A percentile compares a stretch with the other conserved stretches of the same genome.
Conservation (phyloP, 1,139 yeast species). For the Sugiyamaella pinicola region DNA sequence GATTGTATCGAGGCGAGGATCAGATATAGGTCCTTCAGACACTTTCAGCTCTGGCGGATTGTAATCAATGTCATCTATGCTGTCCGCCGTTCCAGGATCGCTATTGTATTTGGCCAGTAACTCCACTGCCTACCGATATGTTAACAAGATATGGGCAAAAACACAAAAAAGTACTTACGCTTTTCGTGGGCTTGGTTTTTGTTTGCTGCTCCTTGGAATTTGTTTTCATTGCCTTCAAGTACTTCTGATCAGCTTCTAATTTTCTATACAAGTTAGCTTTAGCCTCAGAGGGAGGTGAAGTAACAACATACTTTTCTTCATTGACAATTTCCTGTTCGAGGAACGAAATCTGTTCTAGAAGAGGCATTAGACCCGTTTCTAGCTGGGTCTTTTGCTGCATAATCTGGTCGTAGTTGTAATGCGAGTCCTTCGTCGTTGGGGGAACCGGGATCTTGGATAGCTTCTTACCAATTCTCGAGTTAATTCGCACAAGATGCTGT, state of each 20-base stretch:
- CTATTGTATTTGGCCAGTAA: constrained; percentile 3
- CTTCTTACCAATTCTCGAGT: constrained; percentile 20
- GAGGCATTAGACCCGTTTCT: constrained; percentile 31
- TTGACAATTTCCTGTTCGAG: constrained; percentile 31
- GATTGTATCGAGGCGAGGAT: constrained; percentile 1
- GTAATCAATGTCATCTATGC: constrained; percentile 9
- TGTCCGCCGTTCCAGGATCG: constrained; percentile 1
- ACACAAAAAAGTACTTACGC: constrained; percentile 1
- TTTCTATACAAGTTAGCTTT: constrained; percentile 13
- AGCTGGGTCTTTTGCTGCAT: constrained; percentile 28
- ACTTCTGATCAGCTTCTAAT: constrained; percentile 20
- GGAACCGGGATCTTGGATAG: constrained; percentile 31
- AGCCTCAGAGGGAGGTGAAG: not conserved
- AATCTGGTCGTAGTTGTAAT: constrained; percentile 28
- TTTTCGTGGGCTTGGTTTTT: constrained; percentile 1
- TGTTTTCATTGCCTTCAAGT: constrained; percentile 16
- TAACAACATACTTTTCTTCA: constrained; percentile 25
- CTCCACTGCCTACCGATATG: constrained; percentile 2
- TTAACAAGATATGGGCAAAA: not conserved
- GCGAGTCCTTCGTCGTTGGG: constrained; percentile 29
- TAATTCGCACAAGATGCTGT: constrained; percentile 19
- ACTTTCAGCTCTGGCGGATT: not conserved
- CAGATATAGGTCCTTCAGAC: not conserved
- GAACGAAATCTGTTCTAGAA: constrained; percentile 32
- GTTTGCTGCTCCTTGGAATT: constrained; percentile 2